Conservation (phyloP, 352 stramenopile genomes). For the Thalassiosira livingstoniorum region DNA sequence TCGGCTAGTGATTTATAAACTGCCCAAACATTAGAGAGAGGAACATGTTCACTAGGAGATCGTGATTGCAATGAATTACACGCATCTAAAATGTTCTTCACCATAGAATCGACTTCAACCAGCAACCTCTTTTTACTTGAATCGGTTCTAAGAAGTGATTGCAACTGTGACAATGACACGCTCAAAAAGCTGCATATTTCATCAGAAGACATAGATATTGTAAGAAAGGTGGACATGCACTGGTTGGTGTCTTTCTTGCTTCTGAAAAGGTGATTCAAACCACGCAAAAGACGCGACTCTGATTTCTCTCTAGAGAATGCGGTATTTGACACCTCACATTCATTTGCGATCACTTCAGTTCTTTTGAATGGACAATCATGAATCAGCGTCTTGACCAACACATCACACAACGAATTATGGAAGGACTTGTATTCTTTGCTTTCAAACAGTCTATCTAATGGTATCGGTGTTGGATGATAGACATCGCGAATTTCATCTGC, state of each 20-base stretch:
- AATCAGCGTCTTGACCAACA: constrained; percentile 4
- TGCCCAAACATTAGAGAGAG: constrained; percentile 24
- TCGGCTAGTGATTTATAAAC: constrained; percentile 52
- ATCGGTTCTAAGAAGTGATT: constrained; percentile 27
- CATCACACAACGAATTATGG: background rate
- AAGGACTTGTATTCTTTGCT: background rate
- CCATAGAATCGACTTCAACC: constrained; percentile 37
- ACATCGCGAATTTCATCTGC: too few species aligned
- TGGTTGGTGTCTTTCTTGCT: constrained; percentile 23
- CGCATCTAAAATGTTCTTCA: constrained; percentile 44
- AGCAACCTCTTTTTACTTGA: constrained; percentile 31
- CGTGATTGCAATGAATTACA: constrained; percentile 13
- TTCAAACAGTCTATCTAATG: too few species aligned
- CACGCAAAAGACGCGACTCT: constrained; percentile 2
- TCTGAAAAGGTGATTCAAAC: constrained; percentile 29
- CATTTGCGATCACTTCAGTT: too few species aligned
- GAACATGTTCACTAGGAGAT: background rate
- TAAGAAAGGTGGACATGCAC: background rate
- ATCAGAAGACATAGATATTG: constrained; percentile 16
- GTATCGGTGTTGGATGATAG: too few species aligned
- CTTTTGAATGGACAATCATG: too few species aligned
- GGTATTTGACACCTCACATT: background rate
- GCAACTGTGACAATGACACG: constrained; percentile 45
- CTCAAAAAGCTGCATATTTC: constrained; percentile 32
- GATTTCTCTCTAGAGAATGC: background rate